phyloP scores from a whole-genome alignment of 1,284 basidiomycete species.

The Sporisorium iseilematis-ciliati region DNA sequence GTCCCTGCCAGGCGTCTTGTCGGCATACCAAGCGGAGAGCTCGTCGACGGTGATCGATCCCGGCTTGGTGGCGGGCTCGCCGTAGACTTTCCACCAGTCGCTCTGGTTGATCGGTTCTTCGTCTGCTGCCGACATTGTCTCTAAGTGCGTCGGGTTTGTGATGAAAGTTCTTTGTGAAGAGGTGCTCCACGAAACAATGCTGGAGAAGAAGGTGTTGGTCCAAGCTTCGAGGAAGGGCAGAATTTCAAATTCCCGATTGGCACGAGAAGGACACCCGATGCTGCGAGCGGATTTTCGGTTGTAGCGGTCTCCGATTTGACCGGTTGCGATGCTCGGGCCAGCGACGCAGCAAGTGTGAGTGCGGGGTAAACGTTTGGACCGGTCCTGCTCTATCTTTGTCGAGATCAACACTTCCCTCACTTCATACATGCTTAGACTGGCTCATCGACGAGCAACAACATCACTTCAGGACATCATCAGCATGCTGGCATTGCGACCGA shows the following conservation, averaged over 20 bases:
- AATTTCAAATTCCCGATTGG: slow-evolving; percentile 34
- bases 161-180: background rate
- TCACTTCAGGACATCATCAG: background rate
- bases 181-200: background rate
- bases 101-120: slow-evolving; percentile 43
- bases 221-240: background rate
- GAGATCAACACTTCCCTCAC: slow-evolving; percentile 1
- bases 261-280: slow-evolving; percentile 1
- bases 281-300: slow-evolving; percentile 12
- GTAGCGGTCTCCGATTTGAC: slow-evolving; percentile 19
- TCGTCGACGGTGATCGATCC: slow-evolving; percentile 48
- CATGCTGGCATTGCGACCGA: slow-evolving; percentile 27
- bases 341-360: slow-evolving; percentile 4
- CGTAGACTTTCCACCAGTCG: slow-evolving; percentile 48
- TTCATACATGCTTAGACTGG: too few relatives aligned
- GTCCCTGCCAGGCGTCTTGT: slow-evolving; percentile 42
- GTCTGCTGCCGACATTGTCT: slow-evolving; percentile 18
- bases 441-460: background rate
- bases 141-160: background rate
- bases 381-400: background rate
- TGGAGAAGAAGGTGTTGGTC: background rate
- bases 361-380: slow-evolving; percentile 26
- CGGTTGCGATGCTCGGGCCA: slow-evolving; percentile 11
- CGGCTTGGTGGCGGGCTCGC: slow-evolving; percentile 35
- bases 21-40: slow-evolving; percentile 33